phyloP scores from a whole-genome alignment of 805 yeast genomes.

The Candida odintsovae region DNA sequence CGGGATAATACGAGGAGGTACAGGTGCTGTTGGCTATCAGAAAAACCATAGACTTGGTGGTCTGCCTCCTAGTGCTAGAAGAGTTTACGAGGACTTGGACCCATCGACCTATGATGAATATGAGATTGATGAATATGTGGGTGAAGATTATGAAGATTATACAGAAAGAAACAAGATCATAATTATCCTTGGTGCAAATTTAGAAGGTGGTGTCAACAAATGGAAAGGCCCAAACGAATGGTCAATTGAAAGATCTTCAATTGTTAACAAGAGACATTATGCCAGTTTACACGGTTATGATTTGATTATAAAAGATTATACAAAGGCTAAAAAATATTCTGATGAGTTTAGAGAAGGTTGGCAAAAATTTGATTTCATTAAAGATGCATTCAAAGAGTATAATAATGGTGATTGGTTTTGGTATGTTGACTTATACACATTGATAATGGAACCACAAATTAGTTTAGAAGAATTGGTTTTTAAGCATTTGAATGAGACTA shows the following conservation, averaged over 20 bases:
- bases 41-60: conserved; percentile 20
- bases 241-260: conserved; percentile 43
- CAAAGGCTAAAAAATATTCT: conserved; percentile 41
- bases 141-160: conserved; percentile 3
- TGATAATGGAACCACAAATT: conserved; percentile 35
- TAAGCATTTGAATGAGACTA: conserved; percentile 23
- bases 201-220: conserved; percentile 34
- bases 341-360: conserved; percentile 44
- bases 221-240: conserved; percentile 36
- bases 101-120: conserved; percentile 9
- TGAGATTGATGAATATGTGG: conserved; percentile 6
- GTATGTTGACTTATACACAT: conserved; percentile 35
- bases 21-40: conserved; percentile 18
- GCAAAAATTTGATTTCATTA: conserved; percentile 35
- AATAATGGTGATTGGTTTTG: conserved; percentile 32
- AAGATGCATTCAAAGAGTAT: conserved; percentile 30
- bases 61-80: conserved; percentile 19
- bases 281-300: conserved; percentile 45
- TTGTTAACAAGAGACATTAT: conserved; percentile 41
- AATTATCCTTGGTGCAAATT: conserved; percentile 33
- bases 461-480: conserved; percentile 31
- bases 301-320: conserved; percentile 38
- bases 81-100: conserved; percentile 9
- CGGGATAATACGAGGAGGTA: conserved; percentile 24
- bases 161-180: conserved; percentile 27